Percentiles rank a stretch among this genome's conserved stretches.
Evolutionary conservation across 148 eudicot species (phyloP).

Genomic region (Cornus florida): DNA sequence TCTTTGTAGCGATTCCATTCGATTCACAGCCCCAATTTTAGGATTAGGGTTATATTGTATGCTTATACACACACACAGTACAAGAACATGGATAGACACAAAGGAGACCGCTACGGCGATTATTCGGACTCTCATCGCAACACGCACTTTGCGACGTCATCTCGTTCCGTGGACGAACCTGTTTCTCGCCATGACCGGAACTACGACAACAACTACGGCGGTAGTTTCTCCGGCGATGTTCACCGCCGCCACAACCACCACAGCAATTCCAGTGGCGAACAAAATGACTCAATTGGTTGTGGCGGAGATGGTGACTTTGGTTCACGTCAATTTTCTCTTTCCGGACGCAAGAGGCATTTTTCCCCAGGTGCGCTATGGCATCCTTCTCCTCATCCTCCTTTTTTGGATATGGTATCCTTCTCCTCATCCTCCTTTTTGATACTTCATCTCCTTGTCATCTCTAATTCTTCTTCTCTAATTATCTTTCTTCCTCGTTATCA

Average conservation of each 20-base stretch:
- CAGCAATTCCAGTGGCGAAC: slow-evolving; percentile 13
- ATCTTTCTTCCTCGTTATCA: too few relatives aligned
- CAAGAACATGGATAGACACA: background rate
- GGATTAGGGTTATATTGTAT: background rate
- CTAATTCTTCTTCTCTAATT: too few relatives aligned
- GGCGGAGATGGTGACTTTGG: background rate
- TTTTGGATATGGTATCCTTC: too few relatives aligned
- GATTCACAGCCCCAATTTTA: background rate
- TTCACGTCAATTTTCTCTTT: slow-evolving; percentile 23
- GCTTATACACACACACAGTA: too few relatives aligned
- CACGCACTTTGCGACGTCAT: background rate
- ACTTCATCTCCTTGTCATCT: too few relatives aligned
- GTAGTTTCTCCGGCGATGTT: slow-evolving; percentile 17
- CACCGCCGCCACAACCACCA: slow-evolving; percentile 24
- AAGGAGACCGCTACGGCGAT: background rate
- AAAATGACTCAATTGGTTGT: slow-evolving; percentile 20
- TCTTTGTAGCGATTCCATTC: background rate
- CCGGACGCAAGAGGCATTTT: slow-evolving; percentile 32
- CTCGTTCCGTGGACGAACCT: background rate
- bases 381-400: too few relatives aligned
- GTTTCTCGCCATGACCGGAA: background rate
- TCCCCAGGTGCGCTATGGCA: background rate
- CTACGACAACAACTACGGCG: slow-evolving; percentile 1
- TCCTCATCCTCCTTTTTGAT: too few relatives aligned
- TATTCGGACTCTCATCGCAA: background rate